Evolutionary conservation across 495 filamentous ascomycete genomes (phyloP), one percentile per base, ranked within the genome.

Genomic region (Aspergillus nanangensis): DNA sequence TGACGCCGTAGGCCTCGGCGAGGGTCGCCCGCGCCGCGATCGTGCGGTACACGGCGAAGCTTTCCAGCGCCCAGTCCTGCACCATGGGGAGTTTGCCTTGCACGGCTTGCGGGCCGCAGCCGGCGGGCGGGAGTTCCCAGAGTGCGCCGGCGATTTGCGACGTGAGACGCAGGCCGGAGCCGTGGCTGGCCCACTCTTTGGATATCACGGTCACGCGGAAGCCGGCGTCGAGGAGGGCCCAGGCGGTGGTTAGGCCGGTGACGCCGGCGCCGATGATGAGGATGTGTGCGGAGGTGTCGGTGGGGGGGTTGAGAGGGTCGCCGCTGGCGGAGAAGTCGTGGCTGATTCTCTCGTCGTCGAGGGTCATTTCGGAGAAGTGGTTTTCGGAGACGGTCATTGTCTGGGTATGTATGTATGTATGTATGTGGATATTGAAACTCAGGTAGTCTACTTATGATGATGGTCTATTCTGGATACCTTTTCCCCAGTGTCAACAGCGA

Each of bases 141-240:
- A 78, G 60, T 3, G 74, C 73, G 8, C 72, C 74, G 4, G 69
- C 68, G 19, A 75, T 67, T 47, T 78, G 75, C 5, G 74, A 76
- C 8, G 74, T 75, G 13, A 78, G 56, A 5, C 72, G 69, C 31
- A 65, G 53, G 17, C 59, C 44, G 19, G 55, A 52, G n/a, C n/a
- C n/a, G n/a, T n/a, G n/a, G 33, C 46, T 65, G 13, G 58, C 69
- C 70, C 71, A 78, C 25, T 70, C 60, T 34, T 60, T 69, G 20
- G 73, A 63, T 21, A 76, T 40, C 22, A 78, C 60, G 10, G 72
- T 76, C 37, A 77, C 75, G 9, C 58, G 57, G 56, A 74, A 76
- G 25, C 75, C 75, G 15, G 52, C 53, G 44, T 78, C 75, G 8
- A 76, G 63, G 10, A 77, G 60, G 8, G 63, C 48, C 75, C 75